Evolutionary conservation across 768 basidiomycete species (phyloP), one percentile per base, ranked within the genome.

Genomic region (Lepiota brunneoincarnata): DNA sequence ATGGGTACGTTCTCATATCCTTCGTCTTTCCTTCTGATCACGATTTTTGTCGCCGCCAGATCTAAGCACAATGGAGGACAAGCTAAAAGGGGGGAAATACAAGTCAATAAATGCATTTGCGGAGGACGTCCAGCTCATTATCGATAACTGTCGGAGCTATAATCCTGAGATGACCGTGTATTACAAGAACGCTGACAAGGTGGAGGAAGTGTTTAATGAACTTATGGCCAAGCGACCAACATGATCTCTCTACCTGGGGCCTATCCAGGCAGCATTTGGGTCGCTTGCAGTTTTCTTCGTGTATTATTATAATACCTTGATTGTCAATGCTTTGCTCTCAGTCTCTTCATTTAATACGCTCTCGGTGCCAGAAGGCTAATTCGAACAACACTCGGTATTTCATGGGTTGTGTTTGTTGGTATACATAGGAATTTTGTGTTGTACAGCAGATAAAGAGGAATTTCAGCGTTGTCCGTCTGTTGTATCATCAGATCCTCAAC

Each of bases 51-150:
- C 39, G 14, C 26, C 21, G n/a, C 12, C 51, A 97, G 93, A 98
- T 69, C 82, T 98, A 61, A 72, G 75, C 51, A 93, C 91, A 1
- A 96, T 98, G 83, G 82, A 87, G 60, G 78, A 86, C 65, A 98
- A 93, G 69, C 80, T 98, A n/a, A 87, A 92, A 34, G 83, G 77
- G n/a, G 89, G 89, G 65, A 83, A 89, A 63, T 98, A 98, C 68
- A 67, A 75, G 10, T 75, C 78, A n/a, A 71, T 94, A 47, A 85
- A 86, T 45, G 72, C 76, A 28, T 96, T 98, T 63, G 68, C 84
- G 17, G 81, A 78, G 39, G 97, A 98, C 66, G 87, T 87, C 14
- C 81, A 85, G 58, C 75, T 97, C 51, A 82, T 98, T 49, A 91
- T 92, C 63, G 83, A 91, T 60, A 99, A 99, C 64, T 97, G 95